A percentile compares a stretch with the other conserved stretches of the same genome.
Evolutionary conservation across 1,139 yeast species (phyloP).

Genomic region (Trichomonascaceae sp.): DNA sequence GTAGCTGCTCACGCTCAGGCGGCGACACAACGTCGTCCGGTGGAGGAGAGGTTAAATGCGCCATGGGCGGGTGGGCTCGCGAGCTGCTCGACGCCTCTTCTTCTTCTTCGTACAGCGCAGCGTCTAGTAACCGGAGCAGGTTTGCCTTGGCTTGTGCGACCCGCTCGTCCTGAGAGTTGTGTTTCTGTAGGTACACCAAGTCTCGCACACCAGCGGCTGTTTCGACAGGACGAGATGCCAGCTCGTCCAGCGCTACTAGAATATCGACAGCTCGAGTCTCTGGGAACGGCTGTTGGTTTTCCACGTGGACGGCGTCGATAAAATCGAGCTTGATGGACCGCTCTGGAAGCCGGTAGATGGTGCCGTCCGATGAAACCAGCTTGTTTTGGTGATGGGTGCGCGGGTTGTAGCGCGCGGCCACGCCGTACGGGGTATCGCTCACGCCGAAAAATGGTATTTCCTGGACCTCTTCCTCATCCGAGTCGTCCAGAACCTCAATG

Average conservation of each 20-base stretch:
- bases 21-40: slow-evolving; percentile 15
- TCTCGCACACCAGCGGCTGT: slow-evolving; percentile 26
- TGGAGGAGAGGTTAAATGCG: slow-evolving; percentile 5
- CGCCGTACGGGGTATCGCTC: slow-evolving; percentile 30
- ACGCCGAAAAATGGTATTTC: slow-evolving; percentile 36
- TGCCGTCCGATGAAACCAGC: slow-evolving; percentile 33
- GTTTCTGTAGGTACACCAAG: slow-evolving; percentile 18
- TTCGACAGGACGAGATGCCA: slow-evolving; percentile 19
- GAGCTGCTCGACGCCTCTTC: slow-evolving; percentile 1
- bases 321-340: slow-evolving; percentile 66
- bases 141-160: slow-evolving; percentile 18
- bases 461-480: slow-evolving; percentile 22
- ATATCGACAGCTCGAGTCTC: slow-evolving; percentile 17
- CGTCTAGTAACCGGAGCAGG: slow-evolving; percentile 29
- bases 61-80: slow-evolving; percentile 4
- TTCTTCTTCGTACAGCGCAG: slow-evolving; percentile 15
- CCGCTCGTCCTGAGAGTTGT: slow-evolving; percentile 15
- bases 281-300: slow-evolving; percentile 14
- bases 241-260: slow-evolving; percentile 23
- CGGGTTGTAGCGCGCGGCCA: slow-evolving; percentile 33
- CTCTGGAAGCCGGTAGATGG: slow-evolving; percentile 58
- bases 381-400: slow-evolving; percentile 13
- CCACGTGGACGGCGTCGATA: slow-evolving; percentile 28
- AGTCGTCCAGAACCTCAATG: slow-evolving; percentile 41
- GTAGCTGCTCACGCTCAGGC: slow-evolving; percentile 40